These are phyloP conservation scores for Actinomortierella wolfii DNA, from an alignment of 371 early-diverging fungal genomes.

Conservation along the genomic window DNA sequence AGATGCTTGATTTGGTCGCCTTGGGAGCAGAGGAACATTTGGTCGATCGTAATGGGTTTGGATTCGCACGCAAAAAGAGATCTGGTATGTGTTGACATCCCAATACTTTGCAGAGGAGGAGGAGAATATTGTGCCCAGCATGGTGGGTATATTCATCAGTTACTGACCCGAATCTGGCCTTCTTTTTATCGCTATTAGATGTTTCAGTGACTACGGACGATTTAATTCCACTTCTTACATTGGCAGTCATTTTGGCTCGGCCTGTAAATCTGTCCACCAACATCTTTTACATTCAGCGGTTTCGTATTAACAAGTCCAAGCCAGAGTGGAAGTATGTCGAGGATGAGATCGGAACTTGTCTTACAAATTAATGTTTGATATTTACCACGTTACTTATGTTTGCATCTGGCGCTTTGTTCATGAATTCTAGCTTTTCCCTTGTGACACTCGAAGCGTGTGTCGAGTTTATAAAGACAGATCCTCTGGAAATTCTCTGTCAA, in stretches of 20 bases:
- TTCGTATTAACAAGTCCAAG: slow-evolving; percentile 55
- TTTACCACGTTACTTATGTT: background rate
- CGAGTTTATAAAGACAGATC: slow-evolving; percentile 62
- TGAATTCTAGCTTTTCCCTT: slow-evolving; percentile 48
- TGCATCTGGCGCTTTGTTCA: background rate
- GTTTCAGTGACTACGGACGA: slow-evolving; percentile 64
- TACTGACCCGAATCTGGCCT: too few species aligned
- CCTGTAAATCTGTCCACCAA: slow-evolving; percentile 58
- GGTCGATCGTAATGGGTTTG: slow-evolving; percentile 22
- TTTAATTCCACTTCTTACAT: slow-evolving; percentile 65
- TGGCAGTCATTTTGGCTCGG: slow-evolving; percentile 56
- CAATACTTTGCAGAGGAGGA: background rate
- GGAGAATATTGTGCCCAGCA: too few species aligned
- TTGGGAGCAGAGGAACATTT: slow-evolving; percentile 40
- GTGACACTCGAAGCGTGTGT: slow-evolving; percentile 59
- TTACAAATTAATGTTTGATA: background rate
- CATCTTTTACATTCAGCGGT: slow-evolving; percentile 61
- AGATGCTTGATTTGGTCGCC: slow-evolving; percentile 26
- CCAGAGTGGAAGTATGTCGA: slow-evolving; percentile 53
- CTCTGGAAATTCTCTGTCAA: slow-evolving; percentile 53
- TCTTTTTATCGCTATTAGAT: too few species aligned
- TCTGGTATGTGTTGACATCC: slow-evolving; percentile 13
- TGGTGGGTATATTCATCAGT: too few species aligned
- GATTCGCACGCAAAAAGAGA: slow-evolving; percentile 33
- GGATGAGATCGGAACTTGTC: background rate